These are phyloP conservation scores for Colletotrichum sp. DNA, from an alignment of 2,329 filamentous ascomycete genomes.

Conservation along the genomic window DNA sequence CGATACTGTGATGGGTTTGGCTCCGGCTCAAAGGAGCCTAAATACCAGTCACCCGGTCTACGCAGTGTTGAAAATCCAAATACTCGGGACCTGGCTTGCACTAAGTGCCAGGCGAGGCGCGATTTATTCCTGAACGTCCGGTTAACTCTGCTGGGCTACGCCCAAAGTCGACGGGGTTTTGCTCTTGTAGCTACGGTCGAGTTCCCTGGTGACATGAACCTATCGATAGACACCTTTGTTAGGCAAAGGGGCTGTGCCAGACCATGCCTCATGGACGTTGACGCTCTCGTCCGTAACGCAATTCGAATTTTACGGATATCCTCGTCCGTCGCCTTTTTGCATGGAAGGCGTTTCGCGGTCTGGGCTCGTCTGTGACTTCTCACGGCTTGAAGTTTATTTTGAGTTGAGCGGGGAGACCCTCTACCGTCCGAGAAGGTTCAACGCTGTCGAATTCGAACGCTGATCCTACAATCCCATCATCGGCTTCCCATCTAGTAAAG, in stretches of 20 bases:
- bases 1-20: neutral
- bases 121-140: neutral
- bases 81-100: neutral
- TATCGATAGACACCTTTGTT: neutral
- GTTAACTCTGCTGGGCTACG: neutral
- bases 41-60: neutral
- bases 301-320: neutral
- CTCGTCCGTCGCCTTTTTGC: neutral
- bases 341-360: neutral
- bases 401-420: neutral
- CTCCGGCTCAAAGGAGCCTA: neutral
- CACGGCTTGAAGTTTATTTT: neutral
- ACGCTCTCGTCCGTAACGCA: neutral
- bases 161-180: neutral
- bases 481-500: neutral
- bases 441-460: neutral
- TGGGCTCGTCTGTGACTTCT: neutral
- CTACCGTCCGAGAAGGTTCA: neutral
- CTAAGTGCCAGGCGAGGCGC: neutral
- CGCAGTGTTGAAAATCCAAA: neutral
- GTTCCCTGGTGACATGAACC: neutral
- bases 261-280: neutral
- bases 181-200: neutral
- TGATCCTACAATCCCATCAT: neutral
- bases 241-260: neutral